Conservation (phyloP, 2,329 filamentous ascomycete species). For the Apiospora marii region DNA sequence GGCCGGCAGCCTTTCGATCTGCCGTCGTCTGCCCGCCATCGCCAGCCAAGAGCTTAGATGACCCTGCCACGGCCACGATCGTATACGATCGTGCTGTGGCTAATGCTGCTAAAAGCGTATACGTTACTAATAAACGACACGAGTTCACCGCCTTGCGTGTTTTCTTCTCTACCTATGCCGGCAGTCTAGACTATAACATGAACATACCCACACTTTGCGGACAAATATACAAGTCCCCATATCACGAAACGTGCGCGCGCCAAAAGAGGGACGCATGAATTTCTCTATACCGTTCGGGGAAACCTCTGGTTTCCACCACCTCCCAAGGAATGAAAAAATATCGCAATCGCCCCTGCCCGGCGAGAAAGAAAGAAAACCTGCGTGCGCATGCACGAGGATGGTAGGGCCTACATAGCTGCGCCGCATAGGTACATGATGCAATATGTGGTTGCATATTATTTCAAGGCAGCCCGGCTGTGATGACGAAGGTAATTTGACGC, state of each 20-base stretch:
- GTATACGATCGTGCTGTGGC: background rate
- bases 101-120: background rate
- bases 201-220: background rate
- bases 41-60: too few species aligned
- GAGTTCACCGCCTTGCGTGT: slow-evolving; percentile 19
- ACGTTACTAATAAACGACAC: background rate
- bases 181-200: background rate
- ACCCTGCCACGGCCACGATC: too few species aligned
- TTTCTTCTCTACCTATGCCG: background rate
- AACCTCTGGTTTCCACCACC: background rate
- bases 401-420: background rate
- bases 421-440: slow-evolving; percentile 4
- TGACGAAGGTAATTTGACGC: slow-evolving; percentile 1
- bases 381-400: background rate
- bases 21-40: background rate
- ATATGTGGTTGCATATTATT: background rate
- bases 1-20: background rate
- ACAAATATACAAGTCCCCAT: background rate
- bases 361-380: background rate
- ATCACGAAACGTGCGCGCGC: slow-evolving; percentile 13
- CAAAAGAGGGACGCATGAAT: background rate
- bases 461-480: slow-evolving; percentile 5
- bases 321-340: background rate
- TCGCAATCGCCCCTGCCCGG: background rate
- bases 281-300: background rate